These are phyloP conservation scores for Heterobasidion occidentale DNA, from an alignment of 1,284 basidiomycete species.

Conservation along the genomic window DNA sequence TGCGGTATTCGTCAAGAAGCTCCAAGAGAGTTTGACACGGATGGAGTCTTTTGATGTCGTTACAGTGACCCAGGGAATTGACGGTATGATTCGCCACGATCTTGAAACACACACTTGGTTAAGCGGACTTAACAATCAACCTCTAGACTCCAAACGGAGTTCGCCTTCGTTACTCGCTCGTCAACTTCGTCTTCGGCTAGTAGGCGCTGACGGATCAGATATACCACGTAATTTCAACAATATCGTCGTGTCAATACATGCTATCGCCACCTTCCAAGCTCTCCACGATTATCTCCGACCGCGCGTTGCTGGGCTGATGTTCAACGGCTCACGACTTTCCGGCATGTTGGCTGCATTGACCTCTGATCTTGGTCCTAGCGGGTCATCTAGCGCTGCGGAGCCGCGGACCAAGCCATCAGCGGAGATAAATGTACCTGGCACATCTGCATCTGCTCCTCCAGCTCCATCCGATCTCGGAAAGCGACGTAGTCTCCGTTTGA, in stretches of 20 bases:
- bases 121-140: neutral
- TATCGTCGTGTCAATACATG: conserved; percentile 92
- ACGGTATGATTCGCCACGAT: conserved; percentile 42
- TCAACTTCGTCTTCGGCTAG: conserved; percentile 80
- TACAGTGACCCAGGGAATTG: conserved; percentile 70
- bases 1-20: conserved; percentile 81
- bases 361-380: conserved; percentile 52
- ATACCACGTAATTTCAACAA: conserved; percentile 81
- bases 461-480: conserved; percentile 31
- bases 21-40: conserved; percentile 89
- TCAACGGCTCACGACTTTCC: conserved; percentile 65
- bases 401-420: conserved; percentile 19
- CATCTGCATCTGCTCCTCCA: conserved; percentile 23
- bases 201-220: conserved; percentile 81
- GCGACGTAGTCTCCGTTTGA: conserved; percentile 78
- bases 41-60: conserved; percentile 94
- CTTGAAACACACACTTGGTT: neutral
- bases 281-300: conserved; percentile 92
- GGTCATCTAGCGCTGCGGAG: conserved; percentile 11
- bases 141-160: conserved; percentile 73
- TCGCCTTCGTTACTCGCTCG: conserved; percentile 84
- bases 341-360: conserved; percentile 89
- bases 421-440: conserved; percentile 23
- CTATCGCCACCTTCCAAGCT: conserved; percentile 93
- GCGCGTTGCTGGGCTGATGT: conserved; percentile 71